phyloP scores from a whole-genome alignment of 352 stramenopile species.

The Phytophthora macrochlamydospora region DNA sequence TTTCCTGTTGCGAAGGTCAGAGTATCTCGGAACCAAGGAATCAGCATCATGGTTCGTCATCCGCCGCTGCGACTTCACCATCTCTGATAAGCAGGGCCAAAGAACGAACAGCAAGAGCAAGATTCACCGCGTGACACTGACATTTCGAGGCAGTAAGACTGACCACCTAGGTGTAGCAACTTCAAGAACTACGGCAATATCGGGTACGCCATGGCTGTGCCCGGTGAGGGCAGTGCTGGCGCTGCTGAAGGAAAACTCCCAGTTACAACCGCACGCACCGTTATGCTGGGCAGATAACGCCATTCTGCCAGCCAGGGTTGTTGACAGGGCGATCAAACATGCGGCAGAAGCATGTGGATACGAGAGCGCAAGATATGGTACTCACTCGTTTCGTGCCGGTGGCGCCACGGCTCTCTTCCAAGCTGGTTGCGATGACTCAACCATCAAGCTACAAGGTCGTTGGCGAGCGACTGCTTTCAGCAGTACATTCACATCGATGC shows the following conservation, averaged over 20 bases:
- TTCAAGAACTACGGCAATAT: background rate
- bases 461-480: conserved; percentile 6
- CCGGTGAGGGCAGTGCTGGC: background rate
- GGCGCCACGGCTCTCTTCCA: conserved; percentile 11
- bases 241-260: background rate
- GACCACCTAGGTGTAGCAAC: background rate
- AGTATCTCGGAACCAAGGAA: background rate
- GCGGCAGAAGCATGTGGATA: background rate
- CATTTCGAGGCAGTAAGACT: background rate
- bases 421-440: background rate
- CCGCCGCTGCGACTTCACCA: background rate
- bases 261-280: background rate
- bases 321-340: background rate
- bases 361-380: background rate
- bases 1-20: conserved; percentile 6
- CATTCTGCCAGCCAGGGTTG: background rate
- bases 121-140: background rate
- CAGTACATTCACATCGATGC: conserved; percentile 3
- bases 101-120: background rate
- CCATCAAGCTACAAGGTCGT: conserved; percentile 5
- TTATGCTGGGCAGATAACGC: background rate
- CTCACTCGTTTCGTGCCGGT: conserved; percentile 7
- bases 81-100: background rate
- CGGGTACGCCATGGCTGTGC: background rate
- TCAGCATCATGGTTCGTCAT: background rate